These are phyloP conservation scores for Diaporthe helianthi DNA, from an alignment of 2,329 filamentous ascomycete species.

Conservation along the genomic window DNA sequence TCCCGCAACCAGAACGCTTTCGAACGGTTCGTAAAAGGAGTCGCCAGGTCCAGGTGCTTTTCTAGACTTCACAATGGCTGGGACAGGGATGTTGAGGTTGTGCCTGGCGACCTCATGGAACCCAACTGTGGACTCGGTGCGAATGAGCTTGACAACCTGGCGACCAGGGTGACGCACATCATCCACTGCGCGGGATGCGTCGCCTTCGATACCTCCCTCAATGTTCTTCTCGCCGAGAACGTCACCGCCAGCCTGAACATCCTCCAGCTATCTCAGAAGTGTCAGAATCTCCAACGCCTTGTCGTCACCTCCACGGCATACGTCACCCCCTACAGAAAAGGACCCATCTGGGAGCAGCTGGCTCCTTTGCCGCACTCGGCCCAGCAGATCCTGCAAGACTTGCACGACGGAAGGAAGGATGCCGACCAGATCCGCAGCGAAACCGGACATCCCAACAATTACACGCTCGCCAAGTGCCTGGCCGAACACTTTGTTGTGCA, in stretches of 20 bases:
- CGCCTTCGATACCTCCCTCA: constrained; percentile 28
- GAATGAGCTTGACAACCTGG: neutral
- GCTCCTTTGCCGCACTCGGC: constrained; percentile 26
- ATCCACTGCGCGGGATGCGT: constrained; percentile 34
- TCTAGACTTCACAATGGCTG: constrained; percentile 21
- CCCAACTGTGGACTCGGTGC: constrained; percentile 24
- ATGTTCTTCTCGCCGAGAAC: constrained; percentile 32
- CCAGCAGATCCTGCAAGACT: constrained; percentile 16
- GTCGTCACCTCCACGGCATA: constrained; percentile 34
- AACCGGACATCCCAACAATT: constrained; percentile 35
- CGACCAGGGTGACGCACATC: constrained; percentile 30
- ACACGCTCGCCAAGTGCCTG: constrained; percentile 35
- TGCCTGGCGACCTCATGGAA: constrained; percentile 33
- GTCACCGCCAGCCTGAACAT: constrained; percentile 32
- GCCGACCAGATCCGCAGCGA: constrained; percentile 14
- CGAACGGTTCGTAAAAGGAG: constrained; percentile 20
- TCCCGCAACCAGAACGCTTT: constrained; percentile 1
- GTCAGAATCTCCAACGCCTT: constrained; percentile 19
- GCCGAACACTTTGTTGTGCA: constrained; percentile 33
- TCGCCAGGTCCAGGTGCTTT: constrained; percentile 32
- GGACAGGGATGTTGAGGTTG: constrained; percentile 22
- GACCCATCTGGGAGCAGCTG: constrained; percentile 32
- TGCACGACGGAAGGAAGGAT: constrained; percentile 26
- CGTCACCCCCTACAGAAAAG: constrained; percentile 29
- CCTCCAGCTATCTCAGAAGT: constrained; percentile 23